Evolutionary conservation across 1,284 basidiomycete species (phyloP).

Genomic region (Neolentinus lepideus): DNA sequence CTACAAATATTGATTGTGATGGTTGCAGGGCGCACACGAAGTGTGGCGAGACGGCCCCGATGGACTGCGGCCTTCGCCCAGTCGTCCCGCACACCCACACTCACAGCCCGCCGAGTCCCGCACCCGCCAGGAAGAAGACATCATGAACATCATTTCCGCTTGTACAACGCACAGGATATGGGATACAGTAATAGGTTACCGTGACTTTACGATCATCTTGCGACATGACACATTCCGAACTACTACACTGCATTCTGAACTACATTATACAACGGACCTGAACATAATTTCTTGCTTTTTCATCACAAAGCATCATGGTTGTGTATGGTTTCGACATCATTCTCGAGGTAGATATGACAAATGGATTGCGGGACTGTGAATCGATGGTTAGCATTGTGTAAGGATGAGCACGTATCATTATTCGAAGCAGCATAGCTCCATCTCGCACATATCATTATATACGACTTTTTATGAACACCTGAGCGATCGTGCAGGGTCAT

Average conservation of each 20-base stretch:
- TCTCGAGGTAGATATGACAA: background rate
- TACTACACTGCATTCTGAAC: background rate
- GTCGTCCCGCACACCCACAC: background rate
- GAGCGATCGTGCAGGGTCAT: background rate
- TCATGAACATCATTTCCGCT: background rate
- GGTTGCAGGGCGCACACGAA: constrained; percentile 66
- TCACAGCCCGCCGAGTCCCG: background rate
- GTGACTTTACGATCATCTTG: background rate
- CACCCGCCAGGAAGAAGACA: background rate
- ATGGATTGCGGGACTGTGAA: no score
- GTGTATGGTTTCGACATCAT: background rate
- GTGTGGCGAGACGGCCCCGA: constrained; percentile 74
- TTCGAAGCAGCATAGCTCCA: background rate
- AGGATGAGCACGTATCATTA: background rate
- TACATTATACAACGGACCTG: background rate
- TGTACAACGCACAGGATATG: background rate
- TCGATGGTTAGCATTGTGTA: no score
- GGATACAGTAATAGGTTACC: background rate
- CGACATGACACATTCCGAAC: background rate
- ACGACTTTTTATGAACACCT: background rate
- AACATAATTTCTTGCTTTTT: background rate
- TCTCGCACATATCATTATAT: background rate
- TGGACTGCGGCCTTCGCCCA: constrained; percentile 61
- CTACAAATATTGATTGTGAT: constrained; percentile 11
- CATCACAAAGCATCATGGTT: background rate